Evolutionary conservation across 2,329 filamentous ascomycete species (phyloP), one percentile per base, ranked within the genome.

Genomic region (Gnomoniopsis sp.): DNA sequence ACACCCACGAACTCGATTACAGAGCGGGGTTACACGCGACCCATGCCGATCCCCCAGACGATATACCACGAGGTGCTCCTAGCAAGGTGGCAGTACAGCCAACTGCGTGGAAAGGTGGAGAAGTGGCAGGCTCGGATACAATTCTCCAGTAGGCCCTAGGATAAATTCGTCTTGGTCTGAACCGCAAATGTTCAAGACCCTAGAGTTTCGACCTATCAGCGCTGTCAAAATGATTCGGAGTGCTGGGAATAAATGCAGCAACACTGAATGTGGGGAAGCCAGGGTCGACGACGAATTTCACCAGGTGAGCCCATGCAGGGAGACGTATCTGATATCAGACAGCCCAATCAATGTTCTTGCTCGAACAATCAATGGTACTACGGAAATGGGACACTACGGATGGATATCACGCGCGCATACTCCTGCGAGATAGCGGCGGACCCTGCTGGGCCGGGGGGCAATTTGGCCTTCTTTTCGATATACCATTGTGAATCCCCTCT

Each of bases 271-370:
- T 57, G 58, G 58, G 46, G 55, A 50, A 44, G 23, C 26, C 34
- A 15, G 46, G 23, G 8, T n/a, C 2, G 12, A 41, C 36, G 36
- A 12, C 36, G 3, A n/a, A n/a, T 12, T n/a, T 41, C 36, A 41
- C 36, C 8, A n/a, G 22, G 43, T 22, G 49, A 4, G 34, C 34
- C 54, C 50, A 47, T 54, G 50, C 46, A 51, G 36, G 8, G 43
- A n/a, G n/a, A 36, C 49, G 49, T 53, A 53, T 53, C 53, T 15
- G 52, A 34, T 58, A 58, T 58, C 56, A 22, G 43, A 12, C 30
- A 41, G 3, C 8, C 58, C 58, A 60, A 60, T 52, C 53, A 49
- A 19, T 46, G 23, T 3, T 30, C 22, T 14, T 44, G 33, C 34
- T 30, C 14, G 14, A 47, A 44, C 55, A 41, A 4, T 34, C 44